phyloP scores from a whole-genome alignment of 2,329 filamentous ascomycete genomes.

The Neofusicoccum ribis region DNA sequence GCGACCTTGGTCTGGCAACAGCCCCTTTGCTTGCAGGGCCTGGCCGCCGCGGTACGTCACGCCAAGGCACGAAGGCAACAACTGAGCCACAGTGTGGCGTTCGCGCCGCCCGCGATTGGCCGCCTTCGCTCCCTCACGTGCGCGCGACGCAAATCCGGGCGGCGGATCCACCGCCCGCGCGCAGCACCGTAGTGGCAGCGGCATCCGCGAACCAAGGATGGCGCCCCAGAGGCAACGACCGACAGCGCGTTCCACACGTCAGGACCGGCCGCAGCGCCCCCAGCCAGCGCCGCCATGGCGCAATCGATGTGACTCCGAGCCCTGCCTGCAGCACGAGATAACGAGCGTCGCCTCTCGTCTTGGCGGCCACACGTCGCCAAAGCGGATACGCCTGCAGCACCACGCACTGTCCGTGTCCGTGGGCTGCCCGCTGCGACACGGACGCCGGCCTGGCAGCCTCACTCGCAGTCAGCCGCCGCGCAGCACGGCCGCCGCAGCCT shows the following conservation, averaged over 20 bases:
- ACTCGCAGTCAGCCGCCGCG: background rate
- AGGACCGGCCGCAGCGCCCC: background rate
- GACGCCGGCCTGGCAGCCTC: background rate
- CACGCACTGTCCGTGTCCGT: background rate
- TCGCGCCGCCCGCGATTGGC: no score
- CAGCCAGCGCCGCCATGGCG: background rate
- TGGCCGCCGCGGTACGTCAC: background rate
- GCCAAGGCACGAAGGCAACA: background rate
- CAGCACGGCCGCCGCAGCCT: background rate
- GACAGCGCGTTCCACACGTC: background rate
- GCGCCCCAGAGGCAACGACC: background rate
- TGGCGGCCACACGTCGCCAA: background rate
- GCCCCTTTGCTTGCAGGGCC: background rate
- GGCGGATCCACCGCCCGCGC: background rate
- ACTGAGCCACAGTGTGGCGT: background rate
- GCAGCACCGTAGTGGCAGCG: background rate
- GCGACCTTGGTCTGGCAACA: constrained; percentile 1
- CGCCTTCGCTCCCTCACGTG: background rate
- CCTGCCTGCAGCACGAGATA: background rate
- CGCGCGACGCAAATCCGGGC: background rate
- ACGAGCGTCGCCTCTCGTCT: background rate
- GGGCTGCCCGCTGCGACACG: background rate
- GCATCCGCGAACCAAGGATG: background rate
- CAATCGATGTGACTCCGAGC: background rate
- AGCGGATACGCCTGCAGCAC: background rate